Evolutionary conservation across 2,329 filamentous ascomycete genomes (phyloP).

Genomic region (Aspergillus versicolor): DNA sequence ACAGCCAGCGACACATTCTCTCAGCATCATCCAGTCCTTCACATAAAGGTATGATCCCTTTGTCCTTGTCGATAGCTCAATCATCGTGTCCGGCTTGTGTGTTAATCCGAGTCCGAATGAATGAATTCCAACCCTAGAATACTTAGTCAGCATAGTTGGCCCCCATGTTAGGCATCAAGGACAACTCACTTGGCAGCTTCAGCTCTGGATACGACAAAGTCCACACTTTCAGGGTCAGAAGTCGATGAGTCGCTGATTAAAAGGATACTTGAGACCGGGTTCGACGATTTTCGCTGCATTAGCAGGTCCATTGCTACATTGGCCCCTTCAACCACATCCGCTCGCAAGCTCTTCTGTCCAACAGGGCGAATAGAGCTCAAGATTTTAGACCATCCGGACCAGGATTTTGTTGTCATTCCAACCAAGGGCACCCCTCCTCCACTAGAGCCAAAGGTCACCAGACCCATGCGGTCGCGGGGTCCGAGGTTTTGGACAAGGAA

Average conservation of each 20-base stretch:
- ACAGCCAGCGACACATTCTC: slow-evolving; percentile 92
- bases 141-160: slow-evolving; percentile 20
- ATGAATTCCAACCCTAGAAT: slow-evolving; percentile 78
- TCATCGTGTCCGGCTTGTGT: slow-evolving; percentile 98
- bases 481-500: slow-evolving; percentile 90
- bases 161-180: neutral
- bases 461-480: slow-evolving; percentile 90
- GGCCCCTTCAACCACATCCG: slow-evolving; percentile 94
- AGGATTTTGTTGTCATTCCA: slow-evolving; percentile 96
- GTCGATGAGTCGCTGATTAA: slow-evolving; percentile 97
- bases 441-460: slow-evolving; percentile 95
- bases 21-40: slow-evolving; percentile 99
- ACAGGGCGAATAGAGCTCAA: slow-evolving; percentile 86
- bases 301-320: slow-evolving; percentile 98
- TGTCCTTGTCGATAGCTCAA: slow-evolving; percentile 89
- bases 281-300: slow-evolving; percentile 96
- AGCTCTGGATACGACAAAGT: slow-evolving; percentile 94
- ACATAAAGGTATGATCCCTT: slow-evolving; percentile 98
- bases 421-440: slow-evolving; percentile 90
- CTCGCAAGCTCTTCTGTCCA: slow-evolving; percentile 92
- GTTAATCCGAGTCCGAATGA: slow-evolving; percentile 95
- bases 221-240: slow-evolving; percentile 89
- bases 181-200: slow-evolving; percentile 86
- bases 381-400: slow-evolving; percentile 86
- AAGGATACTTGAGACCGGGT: slow-evolving; percentile 91